Conservation (phyloP, 75 land plant genomes). For the Cunninghamia lanceolata region DNA sequence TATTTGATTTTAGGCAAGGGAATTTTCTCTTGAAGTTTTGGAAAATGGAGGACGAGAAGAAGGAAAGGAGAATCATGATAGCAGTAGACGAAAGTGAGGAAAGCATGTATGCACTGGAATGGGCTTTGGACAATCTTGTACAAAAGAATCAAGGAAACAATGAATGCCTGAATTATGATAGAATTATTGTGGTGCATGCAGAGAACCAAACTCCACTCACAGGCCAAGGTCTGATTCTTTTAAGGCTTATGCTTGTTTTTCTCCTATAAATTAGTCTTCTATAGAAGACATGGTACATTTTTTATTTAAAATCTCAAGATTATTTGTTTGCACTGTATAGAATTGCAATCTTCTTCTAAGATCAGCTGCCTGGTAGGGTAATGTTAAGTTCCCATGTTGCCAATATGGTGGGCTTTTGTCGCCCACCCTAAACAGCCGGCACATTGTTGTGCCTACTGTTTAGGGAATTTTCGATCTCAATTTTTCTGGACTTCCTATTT, state of each 20-base stretch:
- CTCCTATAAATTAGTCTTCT: neutral
- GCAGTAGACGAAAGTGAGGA: conserved; percentile 38
- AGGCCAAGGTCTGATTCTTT: neutral
- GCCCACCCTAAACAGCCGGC: too few species aligned
- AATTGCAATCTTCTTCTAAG: neutral
- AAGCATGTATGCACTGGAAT: conserved; percentile 31
- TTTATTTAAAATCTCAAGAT: neutral
- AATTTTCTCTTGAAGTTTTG: neutral
- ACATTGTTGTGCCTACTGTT: too few species aligned
- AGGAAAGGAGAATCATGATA: conserved; percentile 19
- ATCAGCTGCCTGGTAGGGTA: neutral
- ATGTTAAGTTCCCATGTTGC: neutral
- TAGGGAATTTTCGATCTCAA: too few species aligned
- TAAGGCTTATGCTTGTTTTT: neutral
- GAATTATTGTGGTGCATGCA: conserved; percentile 1
- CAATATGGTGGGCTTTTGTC: neutral
- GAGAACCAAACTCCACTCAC: neutral
- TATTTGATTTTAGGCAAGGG: neutral
- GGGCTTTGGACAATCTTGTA: conserved; percentile 25
- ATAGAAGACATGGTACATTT: neutral
- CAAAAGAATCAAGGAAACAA: neutral
- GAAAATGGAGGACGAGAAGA: conserved; percentile 5
- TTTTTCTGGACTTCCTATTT: too few species aligned
- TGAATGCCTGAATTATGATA: neutral
- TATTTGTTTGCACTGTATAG: neutral